Percentiles rank a stretch among this genome's conserved stretches.
These are phyloP conservation scores for Termitomyces sp. DNA, from an alignment of 768 basidiomycete species.

Conservation along the genomic window DNA sequence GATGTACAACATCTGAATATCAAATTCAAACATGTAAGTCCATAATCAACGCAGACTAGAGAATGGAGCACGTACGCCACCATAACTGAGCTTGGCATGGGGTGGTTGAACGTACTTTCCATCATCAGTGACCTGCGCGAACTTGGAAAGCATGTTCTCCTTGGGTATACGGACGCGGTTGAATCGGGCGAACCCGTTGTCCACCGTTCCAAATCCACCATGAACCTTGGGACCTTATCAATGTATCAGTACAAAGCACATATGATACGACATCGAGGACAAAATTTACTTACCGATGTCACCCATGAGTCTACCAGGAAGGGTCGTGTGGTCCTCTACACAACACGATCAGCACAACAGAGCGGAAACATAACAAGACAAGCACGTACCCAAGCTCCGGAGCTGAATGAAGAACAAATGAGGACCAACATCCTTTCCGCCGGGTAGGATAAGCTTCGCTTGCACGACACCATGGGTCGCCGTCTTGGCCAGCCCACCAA, in stretches of 20 bases:
- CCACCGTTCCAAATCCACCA: conserved; percentile 44
- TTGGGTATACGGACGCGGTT: conserved; percentile 64
- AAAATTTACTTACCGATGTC: conserved; percentile 52
- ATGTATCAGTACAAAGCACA: not conserved
- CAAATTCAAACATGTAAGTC: not conserved
- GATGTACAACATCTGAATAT: conserved; percentile 65
- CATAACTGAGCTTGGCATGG: conserved; percentile 73
- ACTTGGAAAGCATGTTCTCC: conserved; percentile 71
- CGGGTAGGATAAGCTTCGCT: conserved; percentile 66
- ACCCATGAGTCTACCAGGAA: conserved; percentile 62
- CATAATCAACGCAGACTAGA: not conserved
- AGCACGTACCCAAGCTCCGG: conserved; percentile 51
- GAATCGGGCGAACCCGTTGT: conserved; percentile 71
- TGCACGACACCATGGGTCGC: conserved; percentile 76
- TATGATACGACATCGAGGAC: not conserved
- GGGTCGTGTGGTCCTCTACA: conserved; percentile 53
- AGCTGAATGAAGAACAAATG: conserved; percentile 76
- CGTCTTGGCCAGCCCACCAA: conserved; percentile 67
- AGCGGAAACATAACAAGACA: not conserved
- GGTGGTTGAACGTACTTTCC: conserved; percentile 64
- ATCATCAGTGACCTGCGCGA: conserved; percentile 63
- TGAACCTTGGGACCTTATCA: conserved; percentile 56
- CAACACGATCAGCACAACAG: not conserved
- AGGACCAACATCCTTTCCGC: conserved; percentile 59
- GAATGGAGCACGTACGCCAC: conserved; percentile 49